Conservation (phyloP, 805 yeast species). For the Cyberlindnera mycetangii region DNA sequence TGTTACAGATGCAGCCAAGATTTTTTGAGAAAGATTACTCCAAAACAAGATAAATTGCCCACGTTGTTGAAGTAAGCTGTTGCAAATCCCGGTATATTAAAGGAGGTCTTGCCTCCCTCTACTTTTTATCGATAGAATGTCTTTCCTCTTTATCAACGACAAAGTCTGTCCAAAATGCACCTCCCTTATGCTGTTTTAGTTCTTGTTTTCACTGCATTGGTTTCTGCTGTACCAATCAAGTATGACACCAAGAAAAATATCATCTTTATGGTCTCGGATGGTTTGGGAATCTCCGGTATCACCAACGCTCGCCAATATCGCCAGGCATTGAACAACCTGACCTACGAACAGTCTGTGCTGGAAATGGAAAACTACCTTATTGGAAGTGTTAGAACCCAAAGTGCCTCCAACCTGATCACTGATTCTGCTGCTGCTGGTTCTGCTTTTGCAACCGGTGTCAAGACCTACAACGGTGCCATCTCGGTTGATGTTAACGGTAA, state of each 20-base stretch:
- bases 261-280: constrained; percentile 87
- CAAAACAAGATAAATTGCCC: neutral
- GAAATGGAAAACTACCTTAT: constrained; percentile 64
- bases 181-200: constrained; percentile 24
- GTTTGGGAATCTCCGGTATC: constrained; percentile 86
- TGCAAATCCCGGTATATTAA: neutral
- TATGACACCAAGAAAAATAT: constrained; percentile 57
- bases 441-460: constrained; percentile 78
- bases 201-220: constrained; percentile 22
- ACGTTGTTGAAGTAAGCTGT: neutral
- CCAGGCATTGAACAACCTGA: constrained; percentile 48
- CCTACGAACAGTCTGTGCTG: constrained; percentile 53
- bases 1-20: too few relatives aligned
- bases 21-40: neutral
- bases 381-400: constrained; percentile 84
- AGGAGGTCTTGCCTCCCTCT: neutral
- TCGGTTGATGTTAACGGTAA: constrained; percentile 65
- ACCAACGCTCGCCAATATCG: constrained; percentile 73
- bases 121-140: too few relatives aligned
- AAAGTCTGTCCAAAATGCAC: constrained; percentile 14
- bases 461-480: constrained; percentile 88
- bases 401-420: constrained; percentile 71
- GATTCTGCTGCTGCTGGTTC: constrained; percentile 98
- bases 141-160: neutral
- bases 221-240: constrained; percentile 25